phyloP scores from a whole-genome alignment of 495 filamentous ascomycete species.

The Talaromyces ruber region DNA sequence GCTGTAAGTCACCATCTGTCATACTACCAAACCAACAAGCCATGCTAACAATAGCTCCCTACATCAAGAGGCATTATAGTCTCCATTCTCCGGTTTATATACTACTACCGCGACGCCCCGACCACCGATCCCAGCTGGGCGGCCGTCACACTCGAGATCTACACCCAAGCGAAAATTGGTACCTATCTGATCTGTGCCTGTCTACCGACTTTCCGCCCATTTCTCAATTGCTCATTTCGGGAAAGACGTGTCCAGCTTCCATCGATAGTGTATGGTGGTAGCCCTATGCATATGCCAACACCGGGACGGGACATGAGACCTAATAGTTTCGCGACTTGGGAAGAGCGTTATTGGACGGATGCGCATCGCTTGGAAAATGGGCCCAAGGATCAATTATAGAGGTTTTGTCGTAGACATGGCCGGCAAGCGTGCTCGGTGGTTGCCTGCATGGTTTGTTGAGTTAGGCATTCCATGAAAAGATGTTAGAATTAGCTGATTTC shows the following conservation, averaged over 20 bases:
- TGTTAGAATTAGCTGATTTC: background rate
- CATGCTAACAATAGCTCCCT: background rate
- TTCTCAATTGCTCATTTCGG: background rate
- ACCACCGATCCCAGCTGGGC: background rate
- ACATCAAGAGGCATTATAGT: background rate
- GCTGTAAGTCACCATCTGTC: background rate
- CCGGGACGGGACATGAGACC: background rate
- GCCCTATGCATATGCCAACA: background rate
- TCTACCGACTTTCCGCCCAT: background rate
- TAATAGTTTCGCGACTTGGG: background rate
- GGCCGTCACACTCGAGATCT: background rate
- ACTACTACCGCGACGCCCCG: background rate
- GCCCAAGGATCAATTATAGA: background rate
- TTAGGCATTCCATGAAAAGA: background rate
- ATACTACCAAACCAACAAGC: too few species aligned
- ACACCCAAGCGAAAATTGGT: background rate
- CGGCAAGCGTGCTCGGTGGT: background rate
- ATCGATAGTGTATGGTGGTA: background rate
- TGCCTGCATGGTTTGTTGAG: background rate
- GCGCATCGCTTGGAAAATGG: background rate
- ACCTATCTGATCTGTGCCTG: background rate
- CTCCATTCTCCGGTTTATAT: background rate
- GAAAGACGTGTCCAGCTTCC: background rate
- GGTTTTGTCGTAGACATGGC: background rate
- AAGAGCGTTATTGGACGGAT: background rate